Percentiles rank a stretch among this genome's conserved stretches.
phyloP scores from a whole-genome alignment of 2,329 filamentous ascomycete species.

The Botrytis aclada region DNA sequence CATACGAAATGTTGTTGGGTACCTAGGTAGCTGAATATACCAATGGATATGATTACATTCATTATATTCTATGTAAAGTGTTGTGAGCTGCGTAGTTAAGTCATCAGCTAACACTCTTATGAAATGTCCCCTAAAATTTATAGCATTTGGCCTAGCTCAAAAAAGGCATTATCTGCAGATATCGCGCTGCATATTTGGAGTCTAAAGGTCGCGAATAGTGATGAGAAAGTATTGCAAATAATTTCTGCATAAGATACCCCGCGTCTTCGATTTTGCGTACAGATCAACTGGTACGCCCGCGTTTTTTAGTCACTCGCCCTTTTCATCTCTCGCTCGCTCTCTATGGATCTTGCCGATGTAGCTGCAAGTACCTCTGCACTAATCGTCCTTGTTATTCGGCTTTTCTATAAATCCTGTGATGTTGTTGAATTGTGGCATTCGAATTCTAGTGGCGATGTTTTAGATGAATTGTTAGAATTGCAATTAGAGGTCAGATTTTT shows the following conservation, averaged over 20 bases:
- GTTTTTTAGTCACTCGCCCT: not conserved
- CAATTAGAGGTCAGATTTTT: not conserved
- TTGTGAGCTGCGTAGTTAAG: not conserved
- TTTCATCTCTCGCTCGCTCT: not conserved
- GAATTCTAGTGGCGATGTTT: not conserved
- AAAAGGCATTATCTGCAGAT: no score
- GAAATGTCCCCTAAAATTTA: not conserved
- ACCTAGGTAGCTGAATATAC: not conserved
- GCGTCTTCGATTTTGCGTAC: not conserved
- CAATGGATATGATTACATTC: not conserved
- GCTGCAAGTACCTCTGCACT: not conserved
- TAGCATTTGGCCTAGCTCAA: not conserved
- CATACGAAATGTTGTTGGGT: not conserved
- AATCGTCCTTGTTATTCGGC: not conserved
- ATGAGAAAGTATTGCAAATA: not conserved
- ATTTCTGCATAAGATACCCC: not conserved
- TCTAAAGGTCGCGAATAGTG: not conserved
- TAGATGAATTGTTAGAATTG: not conserved
- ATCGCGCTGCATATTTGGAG: not conserved
- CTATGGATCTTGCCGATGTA: constrained; percentile 52
- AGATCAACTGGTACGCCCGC: not conserved
- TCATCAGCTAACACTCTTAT: not conserved
- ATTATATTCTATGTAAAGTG: not conserved
- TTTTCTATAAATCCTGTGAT: not conserved
- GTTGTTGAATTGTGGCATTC: not conserved